Evolutionary conservation across 108 stramenopile species (phyloP).

Genomic region (Seminavis robusta): DNA sequence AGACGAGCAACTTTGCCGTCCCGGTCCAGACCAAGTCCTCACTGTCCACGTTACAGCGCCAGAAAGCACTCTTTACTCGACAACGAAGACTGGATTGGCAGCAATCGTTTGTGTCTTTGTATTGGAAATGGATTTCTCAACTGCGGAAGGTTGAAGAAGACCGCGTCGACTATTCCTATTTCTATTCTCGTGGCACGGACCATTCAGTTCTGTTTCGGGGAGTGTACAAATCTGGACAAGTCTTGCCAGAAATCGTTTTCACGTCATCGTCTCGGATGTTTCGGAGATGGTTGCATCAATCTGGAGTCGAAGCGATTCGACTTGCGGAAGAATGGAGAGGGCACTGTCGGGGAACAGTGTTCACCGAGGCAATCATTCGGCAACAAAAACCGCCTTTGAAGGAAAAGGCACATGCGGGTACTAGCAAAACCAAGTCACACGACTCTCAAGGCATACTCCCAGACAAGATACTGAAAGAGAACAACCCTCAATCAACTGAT

Average conservation of each 20-base stretch:
- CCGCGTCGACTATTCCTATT: neutral
- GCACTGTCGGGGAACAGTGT: neutral
- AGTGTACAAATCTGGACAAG: neutral
- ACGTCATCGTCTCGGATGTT: neutral
- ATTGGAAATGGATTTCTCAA: neutral
- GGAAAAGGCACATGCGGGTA: no score
- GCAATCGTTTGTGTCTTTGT: neutral
- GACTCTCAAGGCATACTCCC: neutral
- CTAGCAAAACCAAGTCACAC: neutral
- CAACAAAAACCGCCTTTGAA: neutral
- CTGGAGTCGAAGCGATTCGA: neutral
- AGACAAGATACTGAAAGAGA: neutral
- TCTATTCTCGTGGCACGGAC: neutral
- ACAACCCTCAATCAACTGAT: neutral
- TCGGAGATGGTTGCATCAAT: neutral
- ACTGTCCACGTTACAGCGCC: neutral
- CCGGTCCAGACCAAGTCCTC: neutral
- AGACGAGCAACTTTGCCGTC: neutral
- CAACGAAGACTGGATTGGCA: constrained; percentile 1
- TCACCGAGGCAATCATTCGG: neutral
- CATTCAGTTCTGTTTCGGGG: constrained; percentile 1
- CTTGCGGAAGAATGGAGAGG: neutral
- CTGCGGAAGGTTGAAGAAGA: neutral
- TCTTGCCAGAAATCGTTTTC: neutral
- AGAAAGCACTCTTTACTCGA: neutral